Conservation (phyloP, 495 filamentous ascomycete species). For the Aspergillus asperescens region DNA sequence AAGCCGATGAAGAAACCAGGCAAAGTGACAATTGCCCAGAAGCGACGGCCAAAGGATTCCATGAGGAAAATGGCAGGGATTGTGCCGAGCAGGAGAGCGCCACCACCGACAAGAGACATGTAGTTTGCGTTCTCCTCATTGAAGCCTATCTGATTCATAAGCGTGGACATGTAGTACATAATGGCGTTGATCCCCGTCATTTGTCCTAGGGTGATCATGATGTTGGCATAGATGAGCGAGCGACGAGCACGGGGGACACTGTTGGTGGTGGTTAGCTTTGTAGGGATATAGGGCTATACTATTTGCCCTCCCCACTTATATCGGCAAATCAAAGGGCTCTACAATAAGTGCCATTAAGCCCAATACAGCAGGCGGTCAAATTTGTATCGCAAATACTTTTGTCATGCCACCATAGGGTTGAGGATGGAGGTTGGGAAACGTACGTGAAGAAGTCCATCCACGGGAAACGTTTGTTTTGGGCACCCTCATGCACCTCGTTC, state of each 20-base stretch:
- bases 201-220: conserved; percentile 59
- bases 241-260: conserved; percentile 49
- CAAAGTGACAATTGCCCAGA: conserved; percentile 58
- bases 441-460: conserved; percentile 60
- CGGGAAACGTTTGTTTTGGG: conserved; percentile 38
- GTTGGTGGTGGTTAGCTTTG: no score
- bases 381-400: no score
- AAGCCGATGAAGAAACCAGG: conserved; percentile 58
- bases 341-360: no score
- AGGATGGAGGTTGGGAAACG: neutral
- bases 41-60: conserved; percentile 55
- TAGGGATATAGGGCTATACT: no score
- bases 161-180: conserved; percentile 57
- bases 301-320: no score
- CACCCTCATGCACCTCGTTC: conserved; percentile 38
- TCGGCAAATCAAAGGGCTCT: no score
- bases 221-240: conserved; percentile 56
- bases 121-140: conserved; percentile 46
- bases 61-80: conserved; percentile 57
- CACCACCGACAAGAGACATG: conserved; percentile 60
- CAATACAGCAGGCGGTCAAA: no score
- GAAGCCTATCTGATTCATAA: conserved; percentile 56
- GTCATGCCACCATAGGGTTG: no score
- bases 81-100: conserved; percentile 50
- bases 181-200: conserved; percentile 58